Evolutionary conservation across 164 flowering plant genomes (phyloP), one percentile per base, ranked within the genome.

Genomic region (Magnolia kwangsiensis): DNA sequence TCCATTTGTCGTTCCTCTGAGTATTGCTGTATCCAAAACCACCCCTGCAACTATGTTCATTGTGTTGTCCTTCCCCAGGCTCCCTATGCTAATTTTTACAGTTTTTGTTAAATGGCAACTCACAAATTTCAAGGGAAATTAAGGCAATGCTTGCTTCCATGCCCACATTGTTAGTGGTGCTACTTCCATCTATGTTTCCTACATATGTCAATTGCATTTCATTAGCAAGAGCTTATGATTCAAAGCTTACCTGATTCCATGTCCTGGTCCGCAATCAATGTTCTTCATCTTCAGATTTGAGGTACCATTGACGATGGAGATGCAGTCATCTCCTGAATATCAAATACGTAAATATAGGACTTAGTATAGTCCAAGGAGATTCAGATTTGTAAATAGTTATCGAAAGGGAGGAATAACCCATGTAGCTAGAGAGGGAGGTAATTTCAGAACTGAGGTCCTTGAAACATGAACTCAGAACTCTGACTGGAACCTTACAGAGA

Each of bases 51-150:
- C 99, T 13, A 88, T 81, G 64, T 86, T 97, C 3, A 84, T 82
- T 13, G 92, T 82, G 82, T 94, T 94, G 85, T 91, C 88, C 88
- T 94, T 88, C 74, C 99, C 99, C 50, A 96, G 95, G 82, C 98
- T 96, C 74, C 99, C 99, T 19, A 96, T 92, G 88, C 99, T 96
- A 79, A 21, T 75, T 31, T 27, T 55, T 11, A 16, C 19, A 55
- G 16, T 3, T 11, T 13, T 55, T 9, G 61, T 11, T 55, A 11
- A 3, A 55, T 55, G 61, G 13, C 13, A 55, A 55, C 61, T 2
- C 13, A 16, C 16, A 55, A 55, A 16, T 11, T 55, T 37, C 2
- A 14, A 55, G 18, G 61, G 61, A 55, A 55, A 11, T 55, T 55
- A 11, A 11, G 13, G 61, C 18, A 16, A 55, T 55, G 18, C 18